phyloP scores from a whole-genome alignment of 2,329 filamentous ascomycete species.

The Paecilomyces variotii region DNA sequence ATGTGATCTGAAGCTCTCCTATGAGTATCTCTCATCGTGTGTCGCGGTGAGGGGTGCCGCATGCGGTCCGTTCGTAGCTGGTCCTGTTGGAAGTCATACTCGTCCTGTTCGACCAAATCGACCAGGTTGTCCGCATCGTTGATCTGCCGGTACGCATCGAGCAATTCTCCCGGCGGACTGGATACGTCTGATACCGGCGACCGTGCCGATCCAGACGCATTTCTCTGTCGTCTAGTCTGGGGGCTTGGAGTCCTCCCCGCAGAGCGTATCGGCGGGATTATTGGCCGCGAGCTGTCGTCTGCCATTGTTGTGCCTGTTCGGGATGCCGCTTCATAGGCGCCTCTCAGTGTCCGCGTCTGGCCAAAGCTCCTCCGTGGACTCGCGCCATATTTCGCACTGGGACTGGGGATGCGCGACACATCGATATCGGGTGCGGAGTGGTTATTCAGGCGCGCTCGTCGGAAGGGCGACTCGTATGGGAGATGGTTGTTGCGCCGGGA shows the following conservation, averaged over 20 bases:
- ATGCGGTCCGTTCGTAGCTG: constrained; percentile 11
- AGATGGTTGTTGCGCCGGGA: constrained; percentile 21
- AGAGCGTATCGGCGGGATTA: constrained; percentile 3
- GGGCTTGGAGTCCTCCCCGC: constrained; percentile 23
- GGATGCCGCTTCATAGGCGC: constrained; percentile 31
- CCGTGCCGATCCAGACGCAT: constrained; percentile 8
- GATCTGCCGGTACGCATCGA: constrained; percentile 32
- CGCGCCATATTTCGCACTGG: constrained; percentile 19
- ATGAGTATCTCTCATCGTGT: constrained; percentile 10
- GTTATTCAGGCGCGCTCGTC: constrained; percentile 17
- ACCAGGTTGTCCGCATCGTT: constrained; percentile 29
- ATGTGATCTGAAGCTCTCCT: constrained; percentile 10
- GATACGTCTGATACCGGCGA: constrained; percentile 26
- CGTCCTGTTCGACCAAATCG: constrained; percentile 26
- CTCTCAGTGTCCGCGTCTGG: constrained; percentile 30
- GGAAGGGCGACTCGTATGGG: constrained; percentile 24
- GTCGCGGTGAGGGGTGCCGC: constrained; percentile 17
- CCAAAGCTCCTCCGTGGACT: constrained; percentile 25
- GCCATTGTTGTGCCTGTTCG: constrained; percentile 19
- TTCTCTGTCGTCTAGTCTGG: constrained; percentile 16
- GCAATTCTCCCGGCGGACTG: constrained; percentile 31
- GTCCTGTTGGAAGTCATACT: constrained; percentile 8
- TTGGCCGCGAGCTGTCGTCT: constrained; percentile 11
- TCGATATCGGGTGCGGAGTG: constrained; percentile 20
- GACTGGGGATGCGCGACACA: constrained; percentile 19